Evolutionary conservation across 1,284 basidiomycete genomes (phyloP).

Genomic region (Fistulinella cinereoalba): DNA sequence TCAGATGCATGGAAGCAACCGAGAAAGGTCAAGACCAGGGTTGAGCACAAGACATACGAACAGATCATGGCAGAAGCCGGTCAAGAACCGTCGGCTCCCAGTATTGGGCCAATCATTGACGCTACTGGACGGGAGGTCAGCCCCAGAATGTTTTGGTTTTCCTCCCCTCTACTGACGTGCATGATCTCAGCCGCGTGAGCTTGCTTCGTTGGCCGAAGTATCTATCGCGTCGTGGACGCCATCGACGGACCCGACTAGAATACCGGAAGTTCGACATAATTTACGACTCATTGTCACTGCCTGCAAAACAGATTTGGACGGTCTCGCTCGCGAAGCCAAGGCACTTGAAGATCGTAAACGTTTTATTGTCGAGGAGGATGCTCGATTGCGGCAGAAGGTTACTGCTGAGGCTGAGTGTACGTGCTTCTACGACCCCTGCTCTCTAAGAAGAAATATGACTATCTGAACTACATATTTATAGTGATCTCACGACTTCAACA

Average conservation of each 20-base stretch:
- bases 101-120: conserved; percentile 86
- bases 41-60: conserved; percentile 94
- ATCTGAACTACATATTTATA: conserved; percentile 33
- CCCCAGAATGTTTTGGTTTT: conserved; percentile 7
- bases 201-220: conserved; percentile 78
- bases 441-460: conserved; percentile 14
- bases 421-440: conserved; percentile 26
- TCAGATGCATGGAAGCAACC: conserved; percentile 79
- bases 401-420: conserved; percentile 72
- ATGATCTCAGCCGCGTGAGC: conserved; percentile 66
- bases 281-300: conserved; percentile 81
- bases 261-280: conserved; percentile 97
- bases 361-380: conserved; percentile 71
- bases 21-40: conserved; percentile 78
- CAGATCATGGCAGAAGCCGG: conserved; percentile 87
- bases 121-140: conserved; percentile 88
- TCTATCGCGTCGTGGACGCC: conserved; percentile 82
- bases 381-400: conserved; percentile 63
- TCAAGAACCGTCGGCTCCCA: conserved; percentile 49
- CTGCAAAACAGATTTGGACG: conserved; percentile 80
- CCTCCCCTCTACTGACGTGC: conserved; percentile 10
- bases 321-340: conserved; percentile 87
- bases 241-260: conserved; percentile 76
- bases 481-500: conserved; percentile 76
- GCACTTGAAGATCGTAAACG: conserved; percentile 76